Evolutionary conservation across 495 filamentous ascomycete species (phyloP).

Genomic region (Penicillium ochrochloron): DNA sequence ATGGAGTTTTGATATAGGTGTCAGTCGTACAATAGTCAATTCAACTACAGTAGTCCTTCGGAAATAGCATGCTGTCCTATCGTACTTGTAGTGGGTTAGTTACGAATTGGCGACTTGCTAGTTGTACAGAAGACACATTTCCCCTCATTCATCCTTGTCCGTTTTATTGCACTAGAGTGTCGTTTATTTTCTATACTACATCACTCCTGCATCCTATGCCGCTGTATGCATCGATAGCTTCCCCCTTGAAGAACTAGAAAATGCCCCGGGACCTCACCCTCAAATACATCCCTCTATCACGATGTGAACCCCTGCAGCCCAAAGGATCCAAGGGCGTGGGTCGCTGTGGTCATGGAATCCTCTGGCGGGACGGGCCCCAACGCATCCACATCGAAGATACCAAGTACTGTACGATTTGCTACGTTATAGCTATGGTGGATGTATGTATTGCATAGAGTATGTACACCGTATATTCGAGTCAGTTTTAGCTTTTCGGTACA

Average conservation of each 20-base stretch:
- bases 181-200: conserved; percentile 8
- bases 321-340: neutral
- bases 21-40: too few relatives aligned
- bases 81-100: neutral
- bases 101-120: neutral
- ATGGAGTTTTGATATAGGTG: neutral
- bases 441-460: neutral
- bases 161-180: neutral
- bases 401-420: neutral
- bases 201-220: conserved; percentile 14
- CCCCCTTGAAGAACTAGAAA: conserved; percentile 2
- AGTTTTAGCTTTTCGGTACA: neutral
- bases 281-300: neutral
- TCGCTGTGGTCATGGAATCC: neutral
- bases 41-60: neutral
- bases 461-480: neutral
- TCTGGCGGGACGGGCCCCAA: neutral
- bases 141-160: neutral
- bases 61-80: neutral
- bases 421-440: neutral
- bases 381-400: neutral
- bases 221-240: neutral
- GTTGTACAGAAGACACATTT: conserved; percentile 7
- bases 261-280: neutral
- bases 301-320: neutral